Percentiles rank a stretch among this genome's conserved stretches.
Conservation (phyloP, 2,329 filamentous ascomycete genomes). For the Sclerotinia minor region DNA sequence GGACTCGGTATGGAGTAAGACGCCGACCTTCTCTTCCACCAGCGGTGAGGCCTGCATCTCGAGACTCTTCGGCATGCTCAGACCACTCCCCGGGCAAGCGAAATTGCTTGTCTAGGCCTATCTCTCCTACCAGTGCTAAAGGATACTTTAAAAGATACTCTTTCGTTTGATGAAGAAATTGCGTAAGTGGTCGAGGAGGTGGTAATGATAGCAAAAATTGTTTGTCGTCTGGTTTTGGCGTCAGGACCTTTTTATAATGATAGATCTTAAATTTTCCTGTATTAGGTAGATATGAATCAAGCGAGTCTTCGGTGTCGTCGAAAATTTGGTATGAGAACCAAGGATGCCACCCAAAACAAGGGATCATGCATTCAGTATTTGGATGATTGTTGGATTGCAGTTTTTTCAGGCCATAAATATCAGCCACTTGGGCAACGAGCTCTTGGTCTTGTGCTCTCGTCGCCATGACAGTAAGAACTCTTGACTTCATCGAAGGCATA, state of each 20-base stretch:
- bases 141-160: constrained; percentile 57
- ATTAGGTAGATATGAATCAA: constrained; percentile 15
- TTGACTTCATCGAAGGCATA: constrained; percentile 66
- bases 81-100: constrained; percentile 65
- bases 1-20: constrained; percentile 67
- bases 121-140: constrained; percentile 70
- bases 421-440: constrained; percentile 64
- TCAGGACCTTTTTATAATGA: constrained; percentile 69
- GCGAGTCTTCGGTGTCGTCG: constrained; percentile 50
- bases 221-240: constrained; percentile 52
- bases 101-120: constrained; percentile 76
- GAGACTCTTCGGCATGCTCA: constrained; percentile 43
- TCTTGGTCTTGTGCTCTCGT: constrained; percentile 74
- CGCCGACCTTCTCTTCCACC: constrained; percentile 69
- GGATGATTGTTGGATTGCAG: constrained; percentile 36
- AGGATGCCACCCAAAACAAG: constrained; percentile 84
- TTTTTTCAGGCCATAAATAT: constrained; percentile 51
- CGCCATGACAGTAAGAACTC: constrained; percentile 71
- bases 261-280: constrained; percentile 45
- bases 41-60: constrained; percentile 58
- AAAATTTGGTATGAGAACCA: constrained; percentile 83
- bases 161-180: constrained; percentile 58
- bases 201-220: constrained; percentile 54
- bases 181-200: constrained; percentile 58
- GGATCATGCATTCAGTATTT: constrained; percentile 52